Conservation (phyloP, 768 basidiomycete species). For the Tylopilus subfusipes region DNA sequence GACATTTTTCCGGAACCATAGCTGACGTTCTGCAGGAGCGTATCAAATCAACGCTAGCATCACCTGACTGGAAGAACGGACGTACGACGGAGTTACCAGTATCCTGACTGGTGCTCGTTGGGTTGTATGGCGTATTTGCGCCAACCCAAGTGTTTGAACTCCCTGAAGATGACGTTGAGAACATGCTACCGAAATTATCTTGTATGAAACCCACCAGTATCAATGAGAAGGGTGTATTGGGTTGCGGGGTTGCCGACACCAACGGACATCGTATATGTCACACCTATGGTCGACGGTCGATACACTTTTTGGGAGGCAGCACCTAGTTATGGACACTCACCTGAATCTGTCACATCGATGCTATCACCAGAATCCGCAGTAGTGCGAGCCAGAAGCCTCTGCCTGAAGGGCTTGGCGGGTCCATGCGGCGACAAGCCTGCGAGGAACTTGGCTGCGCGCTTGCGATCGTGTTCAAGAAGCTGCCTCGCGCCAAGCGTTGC, state of each 20-base stretch:
- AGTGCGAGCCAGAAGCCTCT: constrained; percentile 9
- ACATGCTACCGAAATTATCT: not conserved
- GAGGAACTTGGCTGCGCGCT: constrained; percentile 54
- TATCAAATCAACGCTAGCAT: not conserved
- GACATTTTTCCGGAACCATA: constrained; percentile 55
- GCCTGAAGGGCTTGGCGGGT: constrained; percentile 34
- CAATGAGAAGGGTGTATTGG: constrained; percentile 51
- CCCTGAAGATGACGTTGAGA: constrained; percentile 21
- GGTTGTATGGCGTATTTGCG: constrained; percentile 43
- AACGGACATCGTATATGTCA: constrained; percentile 52
- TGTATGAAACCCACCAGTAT: constrained; percentile 42
- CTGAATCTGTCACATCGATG: constrained; percentile 57
- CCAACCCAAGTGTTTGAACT: constrained; percentile 58
- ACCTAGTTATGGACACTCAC: constrained; percentile 20
- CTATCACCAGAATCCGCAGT: constrained; percentile 20
- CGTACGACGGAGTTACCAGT: constrained; percentile 38
- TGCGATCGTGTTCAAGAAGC: constrained; percentile 50
- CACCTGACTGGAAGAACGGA: not conserved
- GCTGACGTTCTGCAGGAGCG: constrained; percentile 39
- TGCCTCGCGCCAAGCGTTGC: constrained; percentile 39
- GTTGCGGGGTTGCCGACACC: constrained; percentile 51
- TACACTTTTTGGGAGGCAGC: not conserved
- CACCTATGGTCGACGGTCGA: constrained; percentile 27
- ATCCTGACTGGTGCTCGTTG: constrained; percentile 43
- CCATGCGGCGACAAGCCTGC: constrained; percentile 53